A percentile compares a stretch with the other conserved stretches of the same genome.
phyloP scores from a whole-genome alignment of 768 basidiomycete species.

The Panaeolus cyanescens region DNA sequence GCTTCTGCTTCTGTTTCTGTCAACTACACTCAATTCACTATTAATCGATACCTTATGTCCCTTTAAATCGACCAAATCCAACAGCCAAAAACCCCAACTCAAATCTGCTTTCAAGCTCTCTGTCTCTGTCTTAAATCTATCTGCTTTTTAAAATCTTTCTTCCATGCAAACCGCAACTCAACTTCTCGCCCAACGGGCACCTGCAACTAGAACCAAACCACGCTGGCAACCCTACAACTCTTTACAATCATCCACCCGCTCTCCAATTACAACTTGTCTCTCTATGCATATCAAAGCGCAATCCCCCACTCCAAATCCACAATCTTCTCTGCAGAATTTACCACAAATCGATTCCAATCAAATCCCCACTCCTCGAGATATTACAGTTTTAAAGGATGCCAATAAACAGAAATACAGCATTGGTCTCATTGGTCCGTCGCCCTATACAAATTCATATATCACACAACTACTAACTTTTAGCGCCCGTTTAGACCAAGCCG shows the following conservation, averaged over 20 bases:
- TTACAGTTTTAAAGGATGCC: conserved; percentile 31
- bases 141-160: conserved; percentile 4
- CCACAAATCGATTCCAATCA: conserved; percentile 25
- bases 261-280: conserved; percentile 18
- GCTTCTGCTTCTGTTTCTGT: conserved; percentile 9
- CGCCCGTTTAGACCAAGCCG: conserved; percentile 65
- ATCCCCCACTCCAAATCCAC: conserved; percentile 33
- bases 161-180: conserved; percentile 45
- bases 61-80: conserved; percentile 37
- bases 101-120: conserved; percentile 14
- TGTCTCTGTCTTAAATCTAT: conserved; percentile 3
- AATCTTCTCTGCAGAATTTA: conserved; percentile 8
- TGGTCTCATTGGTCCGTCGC: conserved; percentile 67
- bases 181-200: conserved; percentile 70
- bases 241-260: conserved; percentile 35
- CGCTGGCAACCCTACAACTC: conserved; percentile 83
- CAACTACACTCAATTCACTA: conserved; percentile 17
- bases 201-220: conserved; percentile 64
- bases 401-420: conserved; percentile 68
- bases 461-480: conserved; percentile 6
- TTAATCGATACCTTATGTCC: conserved; percentile 34
- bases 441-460: conserved; percentile 1
- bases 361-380: conserved; percentile 30
- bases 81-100: conserved; percentile 20
- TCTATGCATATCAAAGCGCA: conserved; percentile 48